phyloP scores from a whole-genome alignment of 176 grass and related monocot genomes.

The Puccinellia tenuiflora region DNA sequence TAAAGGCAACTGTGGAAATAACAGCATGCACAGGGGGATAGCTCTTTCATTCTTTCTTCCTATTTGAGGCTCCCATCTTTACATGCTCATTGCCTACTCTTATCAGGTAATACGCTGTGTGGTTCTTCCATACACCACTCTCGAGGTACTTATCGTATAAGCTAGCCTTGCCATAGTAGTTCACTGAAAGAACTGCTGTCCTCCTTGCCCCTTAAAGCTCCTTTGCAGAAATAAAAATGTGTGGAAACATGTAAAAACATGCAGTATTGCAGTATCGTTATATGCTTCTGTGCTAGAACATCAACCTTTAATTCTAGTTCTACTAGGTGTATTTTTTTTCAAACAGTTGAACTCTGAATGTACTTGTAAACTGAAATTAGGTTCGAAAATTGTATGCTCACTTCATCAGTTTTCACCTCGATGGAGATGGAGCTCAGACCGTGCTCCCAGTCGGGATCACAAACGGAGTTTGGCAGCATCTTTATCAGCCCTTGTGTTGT shows the following conservation, averaged over 20 bases:
- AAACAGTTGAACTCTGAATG: slow-evolving; percentile 4
- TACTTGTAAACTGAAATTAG: background rate
- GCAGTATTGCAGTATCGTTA: background rate
- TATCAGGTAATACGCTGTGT: slow-evolving; percentile 51
- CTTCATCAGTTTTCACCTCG: slow-evolving; percentile 56
- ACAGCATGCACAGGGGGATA: slow-evolving; percentile 8
- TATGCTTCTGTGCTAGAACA: background rate
- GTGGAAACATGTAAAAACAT: background rate
- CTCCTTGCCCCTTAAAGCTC: slow-evolving; percentile 60
- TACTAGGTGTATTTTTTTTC: slow-evolving; percentile 3
- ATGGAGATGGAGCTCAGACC: slow-evolving; percentile 69
- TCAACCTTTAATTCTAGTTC: background rate
- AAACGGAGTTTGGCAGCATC: slow-evolving; percentile 68
- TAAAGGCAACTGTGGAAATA: slow-evolving; percentile 2
- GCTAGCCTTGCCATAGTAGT: slow-evolving; percentile 48
- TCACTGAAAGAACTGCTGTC: slow-evolving; percentile 54
- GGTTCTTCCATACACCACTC: slow-evolving; percentile 69
- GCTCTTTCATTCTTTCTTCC: background rate
- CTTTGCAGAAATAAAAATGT: too few relatives aligned
- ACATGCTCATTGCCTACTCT: slow-evolving; percentile 15
- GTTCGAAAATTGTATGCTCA: slow-evolving; percentile 12
- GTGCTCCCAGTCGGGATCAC: slow-evolving; percentile 60
- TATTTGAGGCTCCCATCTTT: slow-evolving; percentile 21
- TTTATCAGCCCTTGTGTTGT: slow-evolving; percentile 58
- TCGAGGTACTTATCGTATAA: slow-evolving; percentile 81